phyloP scores from a whole-genome alignment of 202 grass and related monocot genomes.

The Setaria viridis region DNA sequence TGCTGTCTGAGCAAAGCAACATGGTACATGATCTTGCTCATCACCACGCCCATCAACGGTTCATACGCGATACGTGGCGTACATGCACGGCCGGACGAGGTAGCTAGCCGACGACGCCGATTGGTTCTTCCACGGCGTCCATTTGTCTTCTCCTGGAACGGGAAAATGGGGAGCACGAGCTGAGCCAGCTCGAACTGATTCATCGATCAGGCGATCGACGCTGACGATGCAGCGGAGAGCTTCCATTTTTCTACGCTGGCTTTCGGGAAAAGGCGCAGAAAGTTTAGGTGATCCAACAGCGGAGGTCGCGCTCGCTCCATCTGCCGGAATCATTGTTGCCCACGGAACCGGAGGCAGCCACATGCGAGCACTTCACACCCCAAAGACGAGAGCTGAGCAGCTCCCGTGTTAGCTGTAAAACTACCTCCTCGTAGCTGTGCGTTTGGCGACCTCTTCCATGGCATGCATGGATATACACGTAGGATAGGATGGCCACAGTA shows the following conservation, averaged over 20 bases:
- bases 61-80: not conserved
- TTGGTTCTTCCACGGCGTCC: conserved; percentile 18
- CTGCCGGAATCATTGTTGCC: conserved; percentile 46
- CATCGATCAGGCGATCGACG: not conserved
- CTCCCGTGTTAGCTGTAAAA: conserved; percentile 43
- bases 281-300: not conserved
- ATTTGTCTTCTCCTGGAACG: conserved; percentile 8
- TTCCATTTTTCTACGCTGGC: not conserved
- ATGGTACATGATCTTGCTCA: not conserved
- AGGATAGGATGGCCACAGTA: not conserved
- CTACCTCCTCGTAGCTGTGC: conserved; percentile 5
- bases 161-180: not conserved
- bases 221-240: not conserved
- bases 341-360: not conserved
- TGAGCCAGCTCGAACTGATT: conserved; percentile 8
- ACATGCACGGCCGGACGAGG: not conserved
- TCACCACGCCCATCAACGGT: no score
- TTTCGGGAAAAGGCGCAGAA: conserved; percentile 22
- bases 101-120: not conserved
- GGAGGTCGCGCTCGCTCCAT: conserved; percentile 10
- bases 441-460: not conserved
- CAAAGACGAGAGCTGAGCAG: not conserved
- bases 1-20: no score
- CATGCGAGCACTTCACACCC: conserved; percentile 21
- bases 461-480: not conserved